Base-by-base conservation (phyloP, 805 yeast species). In the Diddensiella transvaalensis region DNA sequence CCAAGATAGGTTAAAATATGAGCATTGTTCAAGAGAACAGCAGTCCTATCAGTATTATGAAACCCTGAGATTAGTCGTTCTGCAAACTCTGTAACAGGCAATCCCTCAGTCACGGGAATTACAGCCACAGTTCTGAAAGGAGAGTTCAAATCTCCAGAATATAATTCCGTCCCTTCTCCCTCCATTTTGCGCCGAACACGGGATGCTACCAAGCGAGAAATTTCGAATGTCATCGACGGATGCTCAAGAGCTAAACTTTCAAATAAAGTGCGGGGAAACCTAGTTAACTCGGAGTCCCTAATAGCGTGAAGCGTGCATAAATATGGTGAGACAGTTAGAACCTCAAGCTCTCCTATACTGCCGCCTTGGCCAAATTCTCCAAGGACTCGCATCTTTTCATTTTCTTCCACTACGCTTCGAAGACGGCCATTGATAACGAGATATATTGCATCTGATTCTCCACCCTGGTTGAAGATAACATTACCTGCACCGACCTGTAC, bases 311-410 rank as follows among this genome's bases (percentile, higher is more conserved):
- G 76, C 0, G 90, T 81, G 42, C 75, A 75, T 2, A 79, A 75
- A 62, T 95, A 76, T 48, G 81, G 75, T 8, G 84, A 76, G 10
- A 88, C 88, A 0, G 95, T 88, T 52, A 91, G 72, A 2, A 91
- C 97, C 64, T 91, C 99, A 5, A 93, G 84, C 66, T 91, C 98
- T 2, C 98, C 99, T 51, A 93, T 77, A 36, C 96, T 85, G 58
- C 88, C 95, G 4, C 97, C 97, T 64, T 89, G 96, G 1, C 97
- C 96, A 60, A 80, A 83, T 62, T 91, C 99, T 1, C 85, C 86
- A 13, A 82, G 57, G 1, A 80, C 59, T 13, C 55, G 54, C 47
- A 65, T 47, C 29, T 61, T 60, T 45, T 62, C 52, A 15, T 49
- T 54, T 10, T 42, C 50, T 11, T 60, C 61, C 3, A 43, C 37